Evolutionary conservation across 2,329 filamentous ascomycete genomes (phyloP).

Genomic region (Ilyonectria robusta): DNA sequence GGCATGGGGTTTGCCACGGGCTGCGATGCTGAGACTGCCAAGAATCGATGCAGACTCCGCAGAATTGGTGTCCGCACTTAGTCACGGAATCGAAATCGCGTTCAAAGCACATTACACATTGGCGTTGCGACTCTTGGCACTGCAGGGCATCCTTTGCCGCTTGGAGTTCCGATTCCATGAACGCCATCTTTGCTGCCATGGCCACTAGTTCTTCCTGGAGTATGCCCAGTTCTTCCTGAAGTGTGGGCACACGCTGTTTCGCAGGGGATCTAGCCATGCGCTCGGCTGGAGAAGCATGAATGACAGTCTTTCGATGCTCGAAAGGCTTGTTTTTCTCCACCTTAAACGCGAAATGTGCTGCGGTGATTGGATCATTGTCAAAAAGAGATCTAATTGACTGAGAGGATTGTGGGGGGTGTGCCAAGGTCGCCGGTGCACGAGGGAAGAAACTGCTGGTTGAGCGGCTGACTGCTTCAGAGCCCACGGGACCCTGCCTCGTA

Average conservation of each 20-base stretch:
- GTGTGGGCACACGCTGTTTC: not conserved
- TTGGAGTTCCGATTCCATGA: not conserved
- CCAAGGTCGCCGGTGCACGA: no score
- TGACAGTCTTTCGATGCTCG: not conserved
- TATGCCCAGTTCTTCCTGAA: not conserved
- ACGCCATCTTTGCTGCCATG: not conserved
- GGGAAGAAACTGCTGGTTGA: no score
- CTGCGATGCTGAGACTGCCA: not conserved
- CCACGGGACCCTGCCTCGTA: no score
- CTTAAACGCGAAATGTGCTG: not conserved
- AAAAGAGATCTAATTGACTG: no score
- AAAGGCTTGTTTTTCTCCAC: not conserved
- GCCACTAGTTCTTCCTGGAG: not conserved
- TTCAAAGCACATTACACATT: not conserved
- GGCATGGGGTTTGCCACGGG: conserved; percentile 1
- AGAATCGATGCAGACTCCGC: not conserved
- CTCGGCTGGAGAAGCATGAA: not conserved
- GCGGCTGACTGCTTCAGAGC: no score
- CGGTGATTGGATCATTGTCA: no score
- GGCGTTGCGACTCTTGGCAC: not conserved
- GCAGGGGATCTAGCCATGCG: not conserved
- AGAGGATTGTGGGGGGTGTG: no score
- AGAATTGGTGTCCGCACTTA: not conserved
- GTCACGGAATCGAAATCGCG: not conserved
- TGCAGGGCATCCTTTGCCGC: not conserved